Percentiles rank a stretch among this genome's conserved stretches.
Evolutionary conservation across 83 land plant genomes (phyloP).

Genomic region (Isoetes engelmannii): DNA sequence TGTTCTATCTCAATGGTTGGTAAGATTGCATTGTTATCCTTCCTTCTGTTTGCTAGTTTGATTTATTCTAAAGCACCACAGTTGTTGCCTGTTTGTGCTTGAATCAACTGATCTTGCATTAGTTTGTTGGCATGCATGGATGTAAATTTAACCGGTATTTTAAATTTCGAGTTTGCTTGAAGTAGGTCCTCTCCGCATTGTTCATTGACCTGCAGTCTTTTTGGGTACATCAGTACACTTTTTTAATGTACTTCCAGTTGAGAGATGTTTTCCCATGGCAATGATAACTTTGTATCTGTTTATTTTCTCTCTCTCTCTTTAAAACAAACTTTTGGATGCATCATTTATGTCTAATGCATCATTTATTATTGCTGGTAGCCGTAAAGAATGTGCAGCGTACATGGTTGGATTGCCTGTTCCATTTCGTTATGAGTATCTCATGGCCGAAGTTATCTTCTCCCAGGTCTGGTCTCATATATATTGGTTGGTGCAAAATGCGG

Average conservation of each 20-base stretch:
- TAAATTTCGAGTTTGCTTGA: too few relatives aligned
- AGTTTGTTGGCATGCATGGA: too few relatives aligned
- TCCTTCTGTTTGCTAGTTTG: neutral
- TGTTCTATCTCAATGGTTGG: slow-evolving; percentile 92
- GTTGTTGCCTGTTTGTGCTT: neutral
- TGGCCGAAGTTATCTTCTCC: slow-evolving; percentile 96
- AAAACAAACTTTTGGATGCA: neutral
- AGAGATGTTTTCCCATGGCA: neutral
- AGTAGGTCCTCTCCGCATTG: too few relatives aligned
- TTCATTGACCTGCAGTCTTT: too few relatives aligned
- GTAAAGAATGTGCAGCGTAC: slow-evolving; percentile 90
- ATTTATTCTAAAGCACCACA: neutral
- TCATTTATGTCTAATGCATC: neutral
- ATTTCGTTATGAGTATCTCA: slow-evolving; percentile 88
- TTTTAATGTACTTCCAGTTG: too few relatives aligned
- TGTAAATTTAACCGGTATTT: too few relatives aligned
- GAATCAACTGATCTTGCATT: too few relatives aligned
- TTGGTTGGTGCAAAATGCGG: too few relatives aligned
- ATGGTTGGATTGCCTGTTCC: slow-evolving; percentile 93
- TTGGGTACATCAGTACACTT: too few relatives aligned
- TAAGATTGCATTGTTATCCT: slow-evolving; percentile 15
- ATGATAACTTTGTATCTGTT: neutral
- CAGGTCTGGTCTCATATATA: slow-evolving; percentile 41
- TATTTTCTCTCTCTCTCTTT: neutral
- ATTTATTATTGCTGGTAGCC: slow-evolving; percentile 33